Conservation (phyloP, 176 grass and related monocot genomes). For the Bolboschoenus planiculmis region DNA sequence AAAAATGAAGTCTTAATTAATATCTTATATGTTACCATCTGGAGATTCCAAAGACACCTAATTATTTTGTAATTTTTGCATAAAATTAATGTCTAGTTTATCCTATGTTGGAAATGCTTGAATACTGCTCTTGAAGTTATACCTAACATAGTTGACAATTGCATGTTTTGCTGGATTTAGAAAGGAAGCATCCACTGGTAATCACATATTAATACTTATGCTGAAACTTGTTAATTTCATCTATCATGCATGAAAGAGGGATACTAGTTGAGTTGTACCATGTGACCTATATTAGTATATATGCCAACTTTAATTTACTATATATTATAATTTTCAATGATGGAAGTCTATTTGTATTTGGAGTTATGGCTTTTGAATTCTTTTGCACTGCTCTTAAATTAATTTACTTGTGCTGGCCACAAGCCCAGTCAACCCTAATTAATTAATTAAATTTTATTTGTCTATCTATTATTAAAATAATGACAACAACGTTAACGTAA, state of each 20-base stretch:
- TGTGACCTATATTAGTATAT: too few species aligned
- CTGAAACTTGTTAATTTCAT: background rate
- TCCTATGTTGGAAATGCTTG: too few species aligned
- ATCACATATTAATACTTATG: background rate
- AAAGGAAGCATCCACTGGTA: background rate
- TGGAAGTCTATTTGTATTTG: too few species aligned
- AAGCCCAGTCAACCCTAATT: background rate
- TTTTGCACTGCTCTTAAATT: background rate
- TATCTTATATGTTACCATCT: too few species aligned
- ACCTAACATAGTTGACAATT: too few species aligned
- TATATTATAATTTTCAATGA: too few species aligned
- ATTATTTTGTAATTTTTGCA: too few species aligned
- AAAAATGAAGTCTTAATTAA: too few species aligned
- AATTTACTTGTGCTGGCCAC: background rate
- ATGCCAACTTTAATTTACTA: too few species aligned
- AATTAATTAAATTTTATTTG: background rate
- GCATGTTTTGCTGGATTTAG: background rate
- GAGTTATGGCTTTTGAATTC: background rate
- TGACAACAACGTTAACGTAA: background rate
- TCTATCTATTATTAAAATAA: background rate
- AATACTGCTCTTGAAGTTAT: too few species aligned
- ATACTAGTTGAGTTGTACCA: background rate
- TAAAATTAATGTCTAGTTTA: too few species aligned
- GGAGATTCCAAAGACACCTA: too few species aligned
- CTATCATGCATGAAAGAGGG: slow-evolving; percentile 12